Percentiles rank a stretch among this genome's conserved stretches.
Conservation (phyloP, 192 early-diverging fungal genomes). For the Phycomyces blakesleeanus region DNA sequence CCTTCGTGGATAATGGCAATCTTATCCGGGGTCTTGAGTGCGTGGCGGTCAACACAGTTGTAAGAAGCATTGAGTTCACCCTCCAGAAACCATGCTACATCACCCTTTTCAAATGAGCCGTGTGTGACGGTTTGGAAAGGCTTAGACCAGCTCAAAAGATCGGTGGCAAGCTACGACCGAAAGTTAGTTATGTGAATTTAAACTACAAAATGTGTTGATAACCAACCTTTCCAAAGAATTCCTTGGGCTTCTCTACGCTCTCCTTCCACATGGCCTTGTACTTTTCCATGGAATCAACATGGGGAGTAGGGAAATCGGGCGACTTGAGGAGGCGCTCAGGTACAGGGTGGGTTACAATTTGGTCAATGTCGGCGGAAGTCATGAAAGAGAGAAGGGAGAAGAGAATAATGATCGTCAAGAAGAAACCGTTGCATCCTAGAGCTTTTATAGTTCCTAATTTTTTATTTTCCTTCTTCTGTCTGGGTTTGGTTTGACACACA, state of each 20-base stretch:
- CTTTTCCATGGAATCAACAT: constrained; percentile 67
- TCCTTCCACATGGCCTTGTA: constrained; percentile 81
- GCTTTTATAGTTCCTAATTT: background rate
- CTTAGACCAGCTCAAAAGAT: constrained; percentile 77
- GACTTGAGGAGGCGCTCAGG: constrained; percentile 66
- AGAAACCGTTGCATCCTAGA: background rate
- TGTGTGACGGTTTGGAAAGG: constrained; percentile 69
- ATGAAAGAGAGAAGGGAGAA: constrained; percentile 14
- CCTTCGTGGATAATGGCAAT: constrained; percentile 85
- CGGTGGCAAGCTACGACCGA: constrained; percentile 57
- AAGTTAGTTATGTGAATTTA: too few relatives aligned
- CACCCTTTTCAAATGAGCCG: constrained; percentile 77
- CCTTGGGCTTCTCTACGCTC: constrained; percentile 73
- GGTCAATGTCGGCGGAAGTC: constrained; percentile 3
- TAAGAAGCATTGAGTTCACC: constrained; percentile 90
- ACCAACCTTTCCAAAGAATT: constrained; percentile 79
- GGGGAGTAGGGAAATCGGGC: constrained; percentile 56
- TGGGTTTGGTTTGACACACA: background rate
- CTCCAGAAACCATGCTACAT: constrained; percentile 91
- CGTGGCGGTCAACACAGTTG: constrained; percentile 97
- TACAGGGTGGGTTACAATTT: constrained; percentile 38
- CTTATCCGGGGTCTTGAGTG: constrained; percentile 67
- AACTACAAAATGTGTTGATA: background rate
- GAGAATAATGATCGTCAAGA: constrained; percentile 4
- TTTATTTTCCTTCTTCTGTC: background rate